These are phyloP conservation scores for Ceratocystiopsis brevicomis DNA, from an alignment of 2,329 filamentous ascomycete genomes.

Conservation along the genomic window DNA sequence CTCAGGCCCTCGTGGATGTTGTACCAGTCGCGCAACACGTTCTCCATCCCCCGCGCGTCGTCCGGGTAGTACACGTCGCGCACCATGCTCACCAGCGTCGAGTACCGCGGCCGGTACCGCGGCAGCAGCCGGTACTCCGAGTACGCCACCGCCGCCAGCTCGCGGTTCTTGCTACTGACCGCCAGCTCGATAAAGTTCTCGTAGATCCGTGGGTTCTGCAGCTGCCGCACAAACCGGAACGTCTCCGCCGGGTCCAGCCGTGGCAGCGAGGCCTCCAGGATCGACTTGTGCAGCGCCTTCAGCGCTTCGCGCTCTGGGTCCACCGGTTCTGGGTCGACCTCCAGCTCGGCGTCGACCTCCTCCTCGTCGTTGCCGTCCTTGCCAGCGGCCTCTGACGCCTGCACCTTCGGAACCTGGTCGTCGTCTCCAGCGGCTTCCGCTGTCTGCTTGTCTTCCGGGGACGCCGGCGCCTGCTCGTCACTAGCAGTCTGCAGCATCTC, in stretches of 20 bases:
- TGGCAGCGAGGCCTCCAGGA: constrained; percentile 5
- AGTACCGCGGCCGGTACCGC: constrained; percentile 17
- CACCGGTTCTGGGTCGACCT: background rate
- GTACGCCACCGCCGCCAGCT: constrained; percentile 25
- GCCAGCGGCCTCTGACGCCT: no score
- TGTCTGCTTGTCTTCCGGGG: no score
- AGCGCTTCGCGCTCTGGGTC: background rate
- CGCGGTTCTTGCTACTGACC: constrained; percentile 12
- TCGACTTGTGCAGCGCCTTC: background rate
- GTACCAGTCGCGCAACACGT: constrained; percentile 31
- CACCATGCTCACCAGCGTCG: constrained; percentile 26
- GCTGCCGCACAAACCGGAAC: constrained; percentile 21
- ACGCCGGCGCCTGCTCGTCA: no score
- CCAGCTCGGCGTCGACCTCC: no score
- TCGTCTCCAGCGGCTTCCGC: no score
- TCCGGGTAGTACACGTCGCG: constrained; percentile 19
- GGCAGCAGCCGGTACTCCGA: constrained; percentile 25
- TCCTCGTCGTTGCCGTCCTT: no score
- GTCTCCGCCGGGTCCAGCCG: constrained; percentile 11
- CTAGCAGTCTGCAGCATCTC: no score
- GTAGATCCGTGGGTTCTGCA: constrained; percentile 22
- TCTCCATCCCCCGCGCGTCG: constrained; percentile 21
- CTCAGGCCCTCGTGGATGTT: constrained; percentile 21
- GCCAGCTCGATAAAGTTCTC: constrained; percentile 23
- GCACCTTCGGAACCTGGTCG: no score